phyloP scores from a whole-genome alignment of 768 basidiomycete species.

The Crepidotus variabilis region DNA sequence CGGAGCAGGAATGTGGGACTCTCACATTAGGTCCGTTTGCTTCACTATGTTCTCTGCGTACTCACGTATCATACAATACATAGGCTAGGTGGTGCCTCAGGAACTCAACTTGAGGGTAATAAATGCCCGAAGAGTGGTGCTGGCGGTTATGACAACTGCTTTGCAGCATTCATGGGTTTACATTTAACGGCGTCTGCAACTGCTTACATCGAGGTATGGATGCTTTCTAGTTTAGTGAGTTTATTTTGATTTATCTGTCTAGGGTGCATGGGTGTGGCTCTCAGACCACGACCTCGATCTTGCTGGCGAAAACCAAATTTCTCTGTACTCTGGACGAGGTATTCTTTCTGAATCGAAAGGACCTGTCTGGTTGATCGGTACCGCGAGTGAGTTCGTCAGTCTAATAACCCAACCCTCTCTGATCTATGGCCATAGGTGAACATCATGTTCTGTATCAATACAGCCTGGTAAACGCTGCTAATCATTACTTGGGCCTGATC shows the following conservation, averaged over 20 bases:
- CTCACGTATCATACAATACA: no score
- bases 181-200: constrained; percentile 52
- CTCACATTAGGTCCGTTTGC: constrained; percentile 40
- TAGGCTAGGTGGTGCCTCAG: constrained; percentile 34
- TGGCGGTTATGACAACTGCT: constrained; percentile 43
- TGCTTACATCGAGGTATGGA: constrained; percentile 65
- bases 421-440: no score
- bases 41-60: no score
- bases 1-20: constrained; percentile 49
- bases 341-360: constrained; percentile 72
- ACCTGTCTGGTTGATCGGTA: constrained; percentile 82
- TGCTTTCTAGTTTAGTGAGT: constrained; percentile 11
- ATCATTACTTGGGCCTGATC: constrained; percentile 69
- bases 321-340: constrained; percentile 65
- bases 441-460: constrained; percentile 72
- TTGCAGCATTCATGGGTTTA: constrained; percentile 63
- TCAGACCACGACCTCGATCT: constrained; percentile 79
- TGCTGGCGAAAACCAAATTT: constrained; percentile 40
- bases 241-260: not conserved
- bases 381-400: no score
- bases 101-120: constrained; percentile 46
- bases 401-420: no score
- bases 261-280: constrained; percentile 75
- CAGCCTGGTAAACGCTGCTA: constrained; percentile 52
- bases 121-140: constrained; percentile 42